Evolutionary conservation across 2,329 filamentous ascomycete species (phyloP).

Genomic region (Ophiostoma perfectum): DNA sequence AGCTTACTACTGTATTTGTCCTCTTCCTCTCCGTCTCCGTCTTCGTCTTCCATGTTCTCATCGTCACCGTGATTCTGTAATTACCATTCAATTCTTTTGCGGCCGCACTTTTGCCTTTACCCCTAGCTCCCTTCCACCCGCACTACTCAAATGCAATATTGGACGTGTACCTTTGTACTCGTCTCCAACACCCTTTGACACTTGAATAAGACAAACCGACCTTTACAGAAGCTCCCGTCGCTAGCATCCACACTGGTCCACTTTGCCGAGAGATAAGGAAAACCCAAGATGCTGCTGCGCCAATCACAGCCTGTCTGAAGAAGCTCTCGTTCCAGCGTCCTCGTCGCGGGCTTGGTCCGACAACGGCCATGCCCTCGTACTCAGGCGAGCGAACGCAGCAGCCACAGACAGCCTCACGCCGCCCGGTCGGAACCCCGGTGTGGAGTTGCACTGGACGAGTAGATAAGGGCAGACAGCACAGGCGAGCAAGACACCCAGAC

Average conservation of each 20-base stretch:
- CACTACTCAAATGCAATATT: too few species aligned
- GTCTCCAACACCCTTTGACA: neutral
- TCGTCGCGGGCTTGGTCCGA: neutral
- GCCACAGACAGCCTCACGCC: slow-evolving; percentile 1
- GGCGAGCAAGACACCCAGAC: too few species aligned
- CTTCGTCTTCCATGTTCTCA: too few species aligned
- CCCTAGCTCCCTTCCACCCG: too few species aligned
- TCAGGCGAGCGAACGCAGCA: neutral
- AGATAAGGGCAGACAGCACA: neutral
- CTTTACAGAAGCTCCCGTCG: slow-evolving; percentile 11
- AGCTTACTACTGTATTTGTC: too few species aligned
- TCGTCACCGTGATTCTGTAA: too few species aligned
- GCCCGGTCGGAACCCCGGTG: neutral
- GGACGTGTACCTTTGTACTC: too few species aligned
- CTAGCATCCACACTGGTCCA: slow-evolving; percentile 17
- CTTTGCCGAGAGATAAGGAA: slow-evolving; percentile 28
- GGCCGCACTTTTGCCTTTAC: too few species aligned
- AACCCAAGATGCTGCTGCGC: slow-evolving; percentile 1
- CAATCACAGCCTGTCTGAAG: slow-evolving; percentile 4
- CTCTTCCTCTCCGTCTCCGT: too few species aligned
- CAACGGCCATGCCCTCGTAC: neutral
- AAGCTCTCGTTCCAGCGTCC: neutral
- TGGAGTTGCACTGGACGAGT: neutral
- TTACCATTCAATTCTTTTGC: too few species aligned
- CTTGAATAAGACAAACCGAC: neutral